Base-by-base conservation (phyloP, 1,284 basidiomycete genomes). In the Rhodotorula sp. region DNA sequence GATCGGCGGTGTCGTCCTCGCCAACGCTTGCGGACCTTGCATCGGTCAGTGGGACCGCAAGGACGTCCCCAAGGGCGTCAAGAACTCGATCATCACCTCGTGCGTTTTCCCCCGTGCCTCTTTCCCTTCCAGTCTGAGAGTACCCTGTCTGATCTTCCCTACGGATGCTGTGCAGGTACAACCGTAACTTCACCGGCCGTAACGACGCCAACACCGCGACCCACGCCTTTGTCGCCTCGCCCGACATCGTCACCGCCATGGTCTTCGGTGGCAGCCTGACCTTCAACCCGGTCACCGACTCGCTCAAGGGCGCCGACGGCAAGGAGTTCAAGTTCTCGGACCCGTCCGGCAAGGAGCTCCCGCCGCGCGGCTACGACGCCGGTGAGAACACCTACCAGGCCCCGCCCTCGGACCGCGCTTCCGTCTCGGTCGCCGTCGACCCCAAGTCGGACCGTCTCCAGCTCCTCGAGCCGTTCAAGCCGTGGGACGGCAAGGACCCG, bases 141-240 rank as follows among this genome's bases (percentile, higher is more conserved):
- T 39, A 39, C 56, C 15, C 8, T 58, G 7, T 6, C 58, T 43
- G 39, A 21, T 21, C 6, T 14, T 39, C 21, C 21, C 7, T 3
- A 20, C 34, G 12, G 54, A 15, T 15, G 3, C 23, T 26, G 54
- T 39, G n/a, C 54, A 56, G 54, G 26, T 99, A 99, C 89, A 99
- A 99, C 90, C 94, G 97, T 84, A 99, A 99, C 90, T 99, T 99
- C 86, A 98, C 96, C 79, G 96, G 94, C 74, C 93, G 96, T 83
- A 99, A 99, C 85, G 97, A 99, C 81, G 96, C 96, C 79, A 99
- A 99, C 88, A 94, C 95, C 51, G 94, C 93, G 75, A 99, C 97
- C 63, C 96, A 98, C 84, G 94, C 95, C 68, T 99, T 99, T 81
- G 95, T 99, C 80, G 92, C 97, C 67, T 98, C 95, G 69, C 96